Base-by-base conservation (phyloP, 2,329 filamentous ascomycete species). In the Pseudogymnoascus pannorum region DNA sequence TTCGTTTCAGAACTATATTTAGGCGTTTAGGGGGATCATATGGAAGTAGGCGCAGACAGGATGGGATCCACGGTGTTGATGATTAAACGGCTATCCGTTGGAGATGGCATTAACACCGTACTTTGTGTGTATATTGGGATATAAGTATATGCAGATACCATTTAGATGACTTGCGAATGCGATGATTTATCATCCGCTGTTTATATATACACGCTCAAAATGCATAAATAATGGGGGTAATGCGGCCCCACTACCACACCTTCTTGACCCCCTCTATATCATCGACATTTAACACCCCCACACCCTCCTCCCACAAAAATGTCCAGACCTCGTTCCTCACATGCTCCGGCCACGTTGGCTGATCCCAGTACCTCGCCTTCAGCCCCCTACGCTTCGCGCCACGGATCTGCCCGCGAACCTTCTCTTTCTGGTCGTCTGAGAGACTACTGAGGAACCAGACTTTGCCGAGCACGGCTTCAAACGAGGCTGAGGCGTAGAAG, bases 401-500 rank as follows among this genome's bases (percentile, higher is more conserved):
- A 20, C 71, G 64, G 12, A 85, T 70, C 51, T 84, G 81, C 11
- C 67, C 65, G 38, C 75, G 71, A 38, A 85, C 69, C 42, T 72
- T 75, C 20, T 64, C 66, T 26, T 80, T 66, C 66, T 85, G 81
- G 9, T 60, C 62, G 2, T 69, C 63, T 29, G 75, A 78, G 1
- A 88, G 70, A 2, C 73, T 79, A 68, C 73, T 79, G 68, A 70
- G 77, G 4, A 54, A 14, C 75, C 71, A 78, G 51, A 78, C 66
- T 12, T 67, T 64, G 2, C 85, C 87, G 12, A 90, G 76, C 1
- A 79, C 71, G 3, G 72, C 68, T 16, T 72, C 73, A 68, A 89
- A 86, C 14, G 81, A 79, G 2, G 80, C 78, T 57, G 82, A 86
- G 16, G 87, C 84, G 71, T 89, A 90, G 73, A 84, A 86, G 3